Percentiles rank a stretch among this genome's conserved stretches.
phyloP scores from a whole-genome alignment of 371 early-diverging fungal genomes.

The Entomophthora muscae region DNA sequence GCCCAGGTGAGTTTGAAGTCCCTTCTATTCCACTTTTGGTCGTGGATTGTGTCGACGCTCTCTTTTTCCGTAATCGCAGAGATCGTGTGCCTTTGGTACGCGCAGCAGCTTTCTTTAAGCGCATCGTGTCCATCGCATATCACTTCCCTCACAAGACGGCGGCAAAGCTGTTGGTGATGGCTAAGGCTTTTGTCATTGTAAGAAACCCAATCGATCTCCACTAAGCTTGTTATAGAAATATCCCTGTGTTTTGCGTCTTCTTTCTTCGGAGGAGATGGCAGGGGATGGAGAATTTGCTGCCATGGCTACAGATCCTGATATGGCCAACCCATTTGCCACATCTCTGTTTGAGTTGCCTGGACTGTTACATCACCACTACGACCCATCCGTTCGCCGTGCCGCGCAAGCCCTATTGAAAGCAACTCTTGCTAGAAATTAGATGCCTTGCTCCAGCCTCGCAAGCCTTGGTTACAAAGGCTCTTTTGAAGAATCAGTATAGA shows the following conservation, averaged over 20 bases:
- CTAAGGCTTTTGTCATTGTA: constrained; percentile 21
- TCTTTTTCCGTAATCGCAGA: neutral
- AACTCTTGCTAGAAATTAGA: neutral
- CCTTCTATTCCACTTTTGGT: neutral
- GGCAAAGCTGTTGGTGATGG: constrained; percentile 20
- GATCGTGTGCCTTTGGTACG: constrained; percentile 31
- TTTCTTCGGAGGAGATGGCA: neutral
- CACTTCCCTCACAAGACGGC: constrained; percentile 45
- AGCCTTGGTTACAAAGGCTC: too few species aligned
- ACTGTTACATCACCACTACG: neutral
- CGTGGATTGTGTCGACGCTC: neutral
- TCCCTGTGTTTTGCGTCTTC: neutral
- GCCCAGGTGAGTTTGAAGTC: constrained; percentile 40
- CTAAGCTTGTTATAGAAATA: neutral
- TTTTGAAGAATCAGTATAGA: too few species aligned
- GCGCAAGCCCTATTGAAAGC: neutral
- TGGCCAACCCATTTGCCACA: constrained; percentile 5
- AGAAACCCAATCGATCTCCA: neutral
- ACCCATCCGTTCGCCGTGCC: neutral
- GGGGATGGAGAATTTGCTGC: neutral
- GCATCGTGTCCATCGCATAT: constrained; percentile 24
- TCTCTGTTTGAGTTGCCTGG: constrained; percentile 1
- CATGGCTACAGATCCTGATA: constrained; percentile 1
- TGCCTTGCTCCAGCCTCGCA: too few species aligned
- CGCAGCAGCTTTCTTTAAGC: constrained; percentile 47